Base-by-base conservation (phyloP, 2,329 filamentous ascomycete genomes). In the Periconia digitata region DNA sequence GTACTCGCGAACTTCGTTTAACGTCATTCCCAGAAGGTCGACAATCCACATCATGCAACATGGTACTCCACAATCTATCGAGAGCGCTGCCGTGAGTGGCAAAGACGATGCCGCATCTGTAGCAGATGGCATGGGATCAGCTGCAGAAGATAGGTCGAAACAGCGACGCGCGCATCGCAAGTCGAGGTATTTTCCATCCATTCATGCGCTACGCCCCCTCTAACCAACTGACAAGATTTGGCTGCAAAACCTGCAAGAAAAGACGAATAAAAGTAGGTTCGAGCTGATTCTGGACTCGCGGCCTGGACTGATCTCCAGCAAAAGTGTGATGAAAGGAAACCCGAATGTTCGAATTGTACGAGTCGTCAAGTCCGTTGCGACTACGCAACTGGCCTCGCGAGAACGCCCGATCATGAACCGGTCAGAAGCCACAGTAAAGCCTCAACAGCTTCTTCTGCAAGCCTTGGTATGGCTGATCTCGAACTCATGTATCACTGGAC, bases 271-370 rank as follows among this genome's bases (percentile, higher is more conserved):
- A 66, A 52, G 63, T 65, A 54, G 15, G 46, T 42, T 21, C 18
- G 16, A 21, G 22, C n/a, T 23, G 15, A 43, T 21, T 12, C 16
- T 22, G 12, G 37, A 10, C 12, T 34, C 39, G 23, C n/a, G 20
- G 12, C 27, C 18, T 40, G 23, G 3, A 35, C 46, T 47, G 15
- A 54, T 23, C 21, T 2, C 44, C 13, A 4, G 17, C 22, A 67
- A n/a, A n/a, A n/a, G 64, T 67, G 62, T 44, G 64, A 67, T n/a
- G 64, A 66, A 42, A 42, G 40, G 15, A 64, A 57, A 22, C 64
- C 64, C 8, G 43, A 54, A 40, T 67, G 64, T 42, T 45, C 35
- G 1, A 64, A 63, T 34, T 67, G 64, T 34, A 49, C 46, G 22
- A 52, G 50, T 20, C 59, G 62, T 18, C 50, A 63, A 22, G 52